These are phyloP conservation scores for Rubroboletus satanas DNA, from an alignment of 768 basidiomycete genomes.

Conservation along the genomic window DNA sequence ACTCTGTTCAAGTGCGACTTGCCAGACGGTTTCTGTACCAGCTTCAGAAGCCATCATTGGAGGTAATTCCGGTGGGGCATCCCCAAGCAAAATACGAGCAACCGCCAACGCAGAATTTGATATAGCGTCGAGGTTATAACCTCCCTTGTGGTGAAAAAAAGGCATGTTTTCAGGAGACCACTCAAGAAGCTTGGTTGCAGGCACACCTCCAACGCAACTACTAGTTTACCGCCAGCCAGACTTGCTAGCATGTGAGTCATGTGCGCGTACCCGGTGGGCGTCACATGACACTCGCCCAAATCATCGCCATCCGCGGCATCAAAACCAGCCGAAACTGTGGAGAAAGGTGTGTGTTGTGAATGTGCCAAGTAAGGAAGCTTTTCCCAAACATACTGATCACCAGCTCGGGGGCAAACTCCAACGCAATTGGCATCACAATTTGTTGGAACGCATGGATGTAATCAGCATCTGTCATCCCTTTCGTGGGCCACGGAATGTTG, in stretches of 20 bases:
- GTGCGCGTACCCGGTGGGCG: conserved; percentile 91
- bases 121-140: conserved; percentile 90
- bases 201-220: conserved; percentile 88
- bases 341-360: not conserved
- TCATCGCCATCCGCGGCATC: conserved; percentile 94
- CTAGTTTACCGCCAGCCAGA: conserved; percentile 82
- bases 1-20: conserved; percentile 83
- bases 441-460: conserved; percentile 96
- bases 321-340: conserved; percentile 91
- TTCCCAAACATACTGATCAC: conserved; percentile 73
- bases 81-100: conserved; percentile 81
- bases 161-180: not conserved
- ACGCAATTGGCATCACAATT: conserved; percentile 93
- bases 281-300: conserved; percentile 86
- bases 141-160: conserved; percentile 56
- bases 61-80: conserved; percentile 72
- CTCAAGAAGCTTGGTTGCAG: conserved; percentile 3
- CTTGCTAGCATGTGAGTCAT: conserved; percentile 97
- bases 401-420: conserved; percentile 94
- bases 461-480: conserved; percentile 90
- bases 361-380: not conserved
- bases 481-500: conserved; percentile 91
- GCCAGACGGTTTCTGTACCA: conserved; percentile 86
- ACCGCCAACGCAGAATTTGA: conserved; percentile 87
- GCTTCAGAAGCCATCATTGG: conserved; percentile 72